A percentile compares a stretch with the other conserved stretches of the same genome.
These are phyloP conservation scores for Chaetomiaceae sp. DNA, from an alignment of 2,329 filamentous ascomycete species.

Conservation along the genomic window DNA sequence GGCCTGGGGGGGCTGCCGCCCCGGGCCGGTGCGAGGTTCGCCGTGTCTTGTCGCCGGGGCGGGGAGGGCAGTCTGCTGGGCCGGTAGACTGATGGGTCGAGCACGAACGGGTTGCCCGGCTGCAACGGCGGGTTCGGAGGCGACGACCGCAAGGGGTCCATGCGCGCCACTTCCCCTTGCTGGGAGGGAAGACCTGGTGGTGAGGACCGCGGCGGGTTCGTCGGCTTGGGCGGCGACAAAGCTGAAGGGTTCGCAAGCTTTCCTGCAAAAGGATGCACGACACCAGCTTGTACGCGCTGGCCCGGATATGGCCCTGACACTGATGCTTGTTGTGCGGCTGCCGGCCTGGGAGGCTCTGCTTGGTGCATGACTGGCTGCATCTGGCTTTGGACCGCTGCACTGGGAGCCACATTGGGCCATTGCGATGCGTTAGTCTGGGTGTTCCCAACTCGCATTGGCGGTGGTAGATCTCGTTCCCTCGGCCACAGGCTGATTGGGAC, in stretches of 20 bases:
- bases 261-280: background rate
- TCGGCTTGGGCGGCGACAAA: background rate
- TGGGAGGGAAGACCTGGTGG: background rate
- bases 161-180: background rate
- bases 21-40: background rate
- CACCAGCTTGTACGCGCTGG: too few species aligned
- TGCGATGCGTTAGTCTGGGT: background rate
- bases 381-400: background rate
- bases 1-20: background rate
- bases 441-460: background rate
- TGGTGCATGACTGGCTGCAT: background rate
- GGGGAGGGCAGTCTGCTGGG: background rate
- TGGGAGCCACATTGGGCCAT: background rate
- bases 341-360: background rate
- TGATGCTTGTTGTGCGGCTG: too few species aligned
- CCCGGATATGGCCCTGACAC: too few species aligned
- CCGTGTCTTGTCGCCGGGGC: constrained; percentile 1
- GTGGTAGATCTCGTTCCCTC: background rate
- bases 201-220: background rate
- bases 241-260: background rate
- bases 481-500: background rate
- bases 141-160: constrained; percentile 1
- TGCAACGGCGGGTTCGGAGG: constrained; percentile 3
- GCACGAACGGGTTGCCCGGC: background rate
- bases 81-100: background rate